These are phyloP conservation scores for Eimeria nieschulzi DNA, from an alignment of 169 alveolate genomes.

Conservation along the genomic window DNA sequence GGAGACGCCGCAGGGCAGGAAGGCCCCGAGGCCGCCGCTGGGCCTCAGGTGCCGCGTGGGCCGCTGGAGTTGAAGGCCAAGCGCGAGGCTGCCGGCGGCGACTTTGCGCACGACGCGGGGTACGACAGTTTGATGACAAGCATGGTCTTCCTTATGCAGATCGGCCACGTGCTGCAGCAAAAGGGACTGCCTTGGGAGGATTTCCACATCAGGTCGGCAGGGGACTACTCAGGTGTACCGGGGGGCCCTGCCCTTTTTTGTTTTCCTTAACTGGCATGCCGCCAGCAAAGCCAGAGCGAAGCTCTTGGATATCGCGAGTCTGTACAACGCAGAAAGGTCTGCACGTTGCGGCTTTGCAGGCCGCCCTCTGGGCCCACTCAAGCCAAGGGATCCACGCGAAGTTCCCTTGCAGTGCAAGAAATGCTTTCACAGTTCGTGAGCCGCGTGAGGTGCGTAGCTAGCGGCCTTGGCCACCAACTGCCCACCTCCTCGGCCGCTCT, in stretches of 20 bases:
- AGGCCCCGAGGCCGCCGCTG: background rate
- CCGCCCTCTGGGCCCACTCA: background rate
- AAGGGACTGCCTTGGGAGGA: conserved; percentile 75
- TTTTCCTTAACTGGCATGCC: background rate
- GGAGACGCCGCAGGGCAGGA: background rate
- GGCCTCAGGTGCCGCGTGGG: background rate
- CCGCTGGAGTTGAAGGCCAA: background rate
- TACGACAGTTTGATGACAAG: conserved; percentile 90
- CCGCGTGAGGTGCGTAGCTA: background rate
- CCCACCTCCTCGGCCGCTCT: too few relatives aligned
- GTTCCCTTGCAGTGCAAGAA: background rate
- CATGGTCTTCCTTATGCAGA: conserved; percentile 85
- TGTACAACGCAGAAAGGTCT: background rate
- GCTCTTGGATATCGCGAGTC: background rate
- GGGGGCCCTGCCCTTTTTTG: background rate
- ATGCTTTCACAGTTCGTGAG: background rate
- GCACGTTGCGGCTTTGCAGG: background rate
- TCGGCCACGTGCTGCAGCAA: conserved; percentile 48
- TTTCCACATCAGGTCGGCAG: conserved; percentile 53
- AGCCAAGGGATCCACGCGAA: background rate
- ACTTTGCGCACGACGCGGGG: conserved; percentile 87
- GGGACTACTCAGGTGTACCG: background rate
- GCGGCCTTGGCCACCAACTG: too few relatives aligned
- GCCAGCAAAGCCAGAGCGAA: background rate
- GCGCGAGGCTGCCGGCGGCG: background rate